Evolutionary conservation across 2,329 filamentous ascomycete genomes (phyloP).

Genomic region (Colletotrichum kahawae): DNA sequence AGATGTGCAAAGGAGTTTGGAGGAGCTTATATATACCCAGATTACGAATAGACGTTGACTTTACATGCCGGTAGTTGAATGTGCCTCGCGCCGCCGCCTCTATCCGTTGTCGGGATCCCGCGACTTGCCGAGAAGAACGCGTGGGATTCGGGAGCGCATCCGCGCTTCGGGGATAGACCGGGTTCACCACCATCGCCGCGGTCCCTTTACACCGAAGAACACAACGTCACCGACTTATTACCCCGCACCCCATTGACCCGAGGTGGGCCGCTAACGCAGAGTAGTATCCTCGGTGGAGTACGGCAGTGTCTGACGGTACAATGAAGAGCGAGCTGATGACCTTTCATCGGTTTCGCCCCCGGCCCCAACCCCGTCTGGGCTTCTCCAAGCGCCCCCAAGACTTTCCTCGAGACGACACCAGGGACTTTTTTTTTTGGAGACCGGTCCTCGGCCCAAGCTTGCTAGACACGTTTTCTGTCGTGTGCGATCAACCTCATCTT

Average conservation of each 20-base stretch:
- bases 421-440: not conserved
- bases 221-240: conserved; percentile 11
- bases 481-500: not conserved
- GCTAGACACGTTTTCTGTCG: conserved; percentile 1
- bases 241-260: conserved; percentile 24
- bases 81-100: not conserved
- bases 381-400: conserved; percentile 9
- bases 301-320: conserved; percentile 20
- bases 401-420: conserved; percentile 1
- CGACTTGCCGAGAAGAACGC: not conserved
- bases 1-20: not conserved
- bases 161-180: not conserved
- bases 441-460: conserved; percentile 8
- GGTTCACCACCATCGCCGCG: not conserved
- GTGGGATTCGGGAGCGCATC: not conserved
- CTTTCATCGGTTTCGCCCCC: conserved; percentile 11
- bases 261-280: not conserved
- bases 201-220: conserved; percentile 8
- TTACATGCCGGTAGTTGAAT: not conserved
- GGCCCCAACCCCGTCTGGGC: not conserved
- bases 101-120: not conserved
- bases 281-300: not conserved
- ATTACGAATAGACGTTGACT: not conserved
- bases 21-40: not conserved
- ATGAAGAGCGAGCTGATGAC: conserved; percentile 25